These are phyloP conservation scores for Asclepias syriaca DNA, from an alignment of 257 asterid species.

Conservation along the genomic window DNA sequence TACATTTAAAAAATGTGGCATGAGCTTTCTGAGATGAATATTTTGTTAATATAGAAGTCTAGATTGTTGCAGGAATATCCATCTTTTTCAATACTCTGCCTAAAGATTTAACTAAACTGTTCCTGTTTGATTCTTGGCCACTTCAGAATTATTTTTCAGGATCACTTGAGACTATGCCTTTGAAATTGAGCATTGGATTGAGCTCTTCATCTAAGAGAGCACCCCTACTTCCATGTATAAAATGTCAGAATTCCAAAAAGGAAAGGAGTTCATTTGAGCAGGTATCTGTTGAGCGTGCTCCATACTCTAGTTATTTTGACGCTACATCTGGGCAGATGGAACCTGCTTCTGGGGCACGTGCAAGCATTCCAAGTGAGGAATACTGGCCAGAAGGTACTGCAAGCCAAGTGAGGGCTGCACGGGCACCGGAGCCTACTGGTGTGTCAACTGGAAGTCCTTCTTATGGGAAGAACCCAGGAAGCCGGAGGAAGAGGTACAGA, in stretches of 20 bases:
- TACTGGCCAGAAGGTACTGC: conserved; percentile 97
- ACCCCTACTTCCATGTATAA: conserved; percentile 40
- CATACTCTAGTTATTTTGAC: conserved; percentile 79
- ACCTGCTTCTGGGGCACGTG: conserved; percentile 98
- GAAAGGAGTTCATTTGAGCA: conserved; percentile 32
- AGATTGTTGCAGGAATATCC: neutral
- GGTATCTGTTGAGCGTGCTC: conserved; percentile 63
- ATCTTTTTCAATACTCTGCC: neutral
- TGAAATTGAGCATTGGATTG: conserved; percentile 19
- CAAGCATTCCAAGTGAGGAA: conserved; percentile 75
- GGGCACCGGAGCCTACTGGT: conserved; percentile 85
- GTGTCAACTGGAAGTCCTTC: conserved; percentile 70
- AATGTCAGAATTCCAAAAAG: conserved; percentile 64
- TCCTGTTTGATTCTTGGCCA: neutral
- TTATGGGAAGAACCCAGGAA: conserved; percentile 82
- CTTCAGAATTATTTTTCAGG: neutral
- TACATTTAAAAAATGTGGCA: neutral
- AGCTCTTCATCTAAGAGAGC: conserved; percentile 8
- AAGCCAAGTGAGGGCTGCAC: conserved; percentile 71
- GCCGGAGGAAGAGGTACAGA: conserved; percentile 72
- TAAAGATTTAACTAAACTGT: neutral
- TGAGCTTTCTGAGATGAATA: neutral
- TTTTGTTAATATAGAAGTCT: neutral
- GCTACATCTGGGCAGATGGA: conserved; percentile 90
- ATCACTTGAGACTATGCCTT: conserved; percentile 2